Percentiles rank a stretch among this genome's conserved stretches.
phyloP scores from a whole-genome alignment of 2,329 filamentous ascomycete species.

The Xylaria sp. region DNA sequence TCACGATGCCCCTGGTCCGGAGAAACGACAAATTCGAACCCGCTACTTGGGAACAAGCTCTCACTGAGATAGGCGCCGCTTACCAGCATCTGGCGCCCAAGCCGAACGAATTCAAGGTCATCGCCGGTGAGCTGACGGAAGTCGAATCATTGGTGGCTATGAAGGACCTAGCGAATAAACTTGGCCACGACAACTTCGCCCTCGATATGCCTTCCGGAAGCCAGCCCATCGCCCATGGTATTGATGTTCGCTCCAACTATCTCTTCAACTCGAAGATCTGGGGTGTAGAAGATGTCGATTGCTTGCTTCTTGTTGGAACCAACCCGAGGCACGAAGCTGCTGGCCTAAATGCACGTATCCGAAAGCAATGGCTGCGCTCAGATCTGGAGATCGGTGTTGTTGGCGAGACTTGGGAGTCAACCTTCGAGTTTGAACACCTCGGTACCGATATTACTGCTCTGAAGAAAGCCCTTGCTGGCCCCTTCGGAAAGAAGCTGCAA shows the following conservation, averaged over 20 bases:
- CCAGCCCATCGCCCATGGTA: constrained; percentile 87
- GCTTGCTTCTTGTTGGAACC: constrained; percentile 90
- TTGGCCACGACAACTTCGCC: constrained; percentile 94
- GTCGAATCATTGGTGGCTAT: constrained; percentile 94
- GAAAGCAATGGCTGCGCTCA: constrained; percentile 97
- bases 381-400: constrained; percentile 93
- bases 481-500: constrained; percentile 92
- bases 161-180: constrained; percentile 96
- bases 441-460: constrained; percentile 82
- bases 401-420: constrained; percentile 90
- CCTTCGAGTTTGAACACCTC: constrained; percentile 94
- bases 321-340: constrained; percentile 97
- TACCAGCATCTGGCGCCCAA: constrained; percentile 83
- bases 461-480: constrained; percentile 84
- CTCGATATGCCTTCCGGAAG: constrained; percentile 89
- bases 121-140: constrained; percentile 91
- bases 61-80: constrained; percentile 85
- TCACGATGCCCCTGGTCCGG: constrained; percentile 91
- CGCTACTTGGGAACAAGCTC: constrained; percentile 93
- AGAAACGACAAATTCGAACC: constrained; percentile 91
- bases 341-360: constrained; percentile 93
- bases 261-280: constrained; percentile 95
- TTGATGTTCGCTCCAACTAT: constrained; percentile 95
- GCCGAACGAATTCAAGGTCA: constrained; percentile 94
- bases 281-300: constrained; percentile 93